Evolutionary conservation across 208 protist species (phyloP).

Genomic region (Leishmania turanica): DNA sequence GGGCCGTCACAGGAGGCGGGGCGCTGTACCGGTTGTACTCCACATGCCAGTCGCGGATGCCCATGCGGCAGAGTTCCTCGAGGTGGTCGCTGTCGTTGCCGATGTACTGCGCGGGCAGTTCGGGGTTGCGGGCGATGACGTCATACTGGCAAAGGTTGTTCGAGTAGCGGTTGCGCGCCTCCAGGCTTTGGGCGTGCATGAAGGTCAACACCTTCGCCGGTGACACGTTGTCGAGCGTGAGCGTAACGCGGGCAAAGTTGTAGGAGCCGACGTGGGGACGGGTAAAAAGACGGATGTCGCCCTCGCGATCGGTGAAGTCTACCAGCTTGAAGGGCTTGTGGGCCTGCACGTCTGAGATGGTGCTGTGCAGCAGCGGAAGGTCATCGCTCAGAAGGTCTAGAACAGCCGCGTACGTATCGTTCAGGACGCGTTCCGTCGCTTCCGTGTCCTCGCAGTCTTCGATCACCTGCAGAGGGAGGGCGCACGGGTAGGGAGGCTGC

Average conservation of each 20-base stretch:
- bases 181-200: slow-evolving; percentile 69
- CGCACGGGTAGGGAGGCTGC: slow-evolving; percentile 86
- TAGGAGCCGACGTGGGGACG: slow-evolving; percentile 75
- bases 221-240: slow-evolving; percentile 56
- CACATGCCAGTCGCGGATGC: slow-evolving; percentile 65
- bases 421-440: slow-evolving; percentile 51
- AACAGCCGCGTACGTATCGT: slow-evolving; percentile 53
- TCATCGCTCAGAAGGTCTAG: slow-evolving; percentile 68
- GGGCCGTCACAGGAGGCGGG: slow-evolving; percentile 67
- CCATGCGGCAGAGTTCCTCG: slow-evolving; percentile 34
- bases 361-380: slow-evolving; percentile 44
- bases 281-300: slow-evolving; percentile 77
- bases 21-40: slow-evolving; percentile 74
- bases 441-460: slow-evolving; percentile 47
- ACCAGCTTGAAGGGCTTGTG: slow-evolving; percentile 50
- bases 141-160: slow-evolving; percentile 60
- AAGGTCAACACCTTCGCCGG: slow-evolving; percentile 58
- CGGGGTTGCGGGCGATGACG: slow-evolving; percentile 54
- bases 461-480: slow-evolving; percentile 69
- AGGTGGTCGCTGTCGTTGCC: slow-evolving; percentile 57
- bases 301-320: slow-evolving; percentile 73
- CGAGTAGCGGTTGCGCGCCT: slow-evolving; percentile 63
- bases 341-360: slow-evolving; percentile 31
- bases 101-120: slow-evolving; percentile 37
- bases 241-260: slow-evolving; percentile 77